Percentiles rank a stretch among this genome's conserved stretches.
phyloP scores from a whole-genome alignment of 441 rosid genomes.

The Jatropha podagrica region DNA sequence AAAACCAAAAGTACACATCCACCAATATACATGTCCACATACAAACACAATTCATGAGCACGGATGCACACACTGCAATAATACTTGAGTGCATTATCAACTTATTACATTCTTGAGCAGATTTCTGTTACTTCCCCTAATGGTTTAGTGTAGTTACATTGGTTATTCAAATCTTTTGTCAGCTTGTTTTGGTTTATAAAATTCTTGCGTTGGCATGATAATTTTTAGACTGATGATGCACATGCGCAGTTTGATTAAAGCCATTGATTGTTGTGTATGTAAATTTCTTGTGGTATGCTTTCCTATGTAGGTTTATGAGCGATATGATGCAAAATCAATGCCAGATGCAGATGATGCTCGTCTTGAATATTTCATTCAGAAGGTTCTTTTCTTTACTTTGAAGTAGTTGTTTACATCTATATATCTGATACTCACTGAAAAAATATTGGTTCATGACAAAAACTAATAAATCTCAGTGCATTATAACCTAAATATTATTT shows the following conservation, averaged over 20 bases:
- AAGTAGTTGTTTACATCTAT: background rate
- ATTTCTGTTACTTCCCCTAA: background rate
- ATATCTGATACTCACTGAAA: background rate
- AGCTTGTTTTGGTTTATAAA: background rate
- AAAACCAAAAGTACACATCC: too few species aligned
- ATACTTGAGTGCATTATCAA: background rate
- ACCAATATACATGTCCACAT: background rate
- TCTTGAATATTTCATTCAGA: constrained; percentile 72
- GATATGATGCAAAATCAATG: constrained; percentile 63
- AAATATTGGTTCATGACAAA: background rate
- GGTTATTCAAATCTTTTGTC: background rate
- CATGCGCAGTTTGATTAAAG: background rate
- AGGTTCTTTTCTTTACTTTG: constrained; percentile 44
- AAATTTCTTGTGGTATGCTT: constrained; percentile 10
- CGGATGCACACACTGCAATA: background rate
- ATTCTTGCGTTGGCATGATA: background rate
- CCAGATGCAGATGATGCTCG: constrained; percentile 73
- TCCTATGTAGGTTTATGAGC: constrained; percentile 71
- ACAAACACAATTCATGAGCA: background rate
- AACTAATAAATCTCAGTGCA: background rate
- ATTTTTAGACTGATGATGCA: background rate
- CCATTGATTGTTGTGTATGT: background rate
- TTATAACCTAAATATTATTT: too few species aligned
- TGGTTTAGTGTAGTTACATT: background rate
- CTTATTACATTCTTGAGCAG: background rate